A percentile compares a stretch with the other conserved stretches of the same genome.
These are phyloP conservation scores for Xerocomus cyaneibrunnescens DNA, from an alignment of 1,284 basidiomycete species.

Conservation along the genomic window DNA sequence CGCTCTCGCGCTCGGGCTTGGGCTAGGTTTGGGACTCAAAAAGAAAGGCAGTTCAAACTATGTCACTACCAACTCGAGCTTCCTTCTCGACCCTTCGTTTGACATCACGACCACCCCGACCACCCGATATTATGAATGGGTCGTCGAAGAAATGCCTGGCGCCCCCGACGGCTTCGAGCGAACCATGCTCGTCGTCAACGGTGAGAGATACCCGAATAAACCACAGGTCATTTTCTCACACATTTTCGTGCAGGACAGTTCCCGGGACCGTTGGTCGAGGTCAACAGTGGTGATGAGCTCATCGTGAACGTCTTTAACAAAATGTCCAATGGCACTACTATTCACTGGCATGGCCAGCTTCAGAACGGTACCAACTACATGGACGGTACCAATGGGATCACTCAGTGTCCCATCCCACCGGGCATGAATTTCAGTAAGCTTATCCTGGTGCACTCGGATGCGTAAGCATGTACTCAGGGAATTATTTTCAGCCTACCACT, in stretches of 20 bases:
- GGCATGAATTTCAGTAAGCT: slow-evolving; percentile 36
- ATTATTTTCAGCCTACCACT: slow-evolving; percentile 24
- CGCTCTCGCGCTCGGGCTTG: slow-evolving; percentile 31
- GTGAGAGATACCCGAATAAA: slow-evolving; percentile 6
- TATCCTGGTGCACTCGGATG: background rate
- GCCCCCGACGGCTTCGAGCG: slow-evolving; percentile 34
- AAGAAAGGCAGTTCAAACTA: slow-evolving; percentile 22
- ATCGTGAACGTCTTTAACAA: slow-evolving; percentile 36
- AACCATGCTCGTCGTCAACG: slow-evolving; percentile 35
- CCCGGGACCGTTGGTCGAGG: slow-evolving; percentile 34
- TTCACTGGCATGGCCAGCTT: slow-evolving; percentile 36
- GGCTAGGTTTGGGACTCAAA: slow-evolving; percentile 31
- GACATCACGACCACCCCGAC: slow-evolving; percentile 29
- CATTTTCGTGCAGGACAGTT: slow-evolving; percentile 26
- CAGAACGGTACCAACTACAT: slow-evolving; percentile 39
- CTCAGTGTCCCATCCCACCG: slow-evolving; percentile 36
- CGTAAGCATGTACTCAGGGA: slow-evolving; percentile 3
- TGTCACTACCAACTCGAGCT: slow-evolving; percentile 31
- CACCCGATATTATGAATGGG: slow-evolving; percentile 35
- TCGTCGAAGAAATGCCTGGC: slow-evolving; percentile 29
- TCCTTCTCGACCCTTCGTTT: slow-evolving; percentile 32
- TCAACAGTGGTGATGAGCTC: slow-evolving; percentile 35
- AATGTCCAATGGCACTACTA: slow-evolving; percentile 32
- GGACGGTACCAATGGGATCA: slow-evolving; percentile 35
- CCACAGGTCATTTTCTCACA: slow-evolving; percentile 1